A percentile compares a stretch with the other conserved stretches of the same genome.
Conservation (phyloP, 2,329 filamentous ascomycete genomes). For the Aspergillus felis region DNA sequence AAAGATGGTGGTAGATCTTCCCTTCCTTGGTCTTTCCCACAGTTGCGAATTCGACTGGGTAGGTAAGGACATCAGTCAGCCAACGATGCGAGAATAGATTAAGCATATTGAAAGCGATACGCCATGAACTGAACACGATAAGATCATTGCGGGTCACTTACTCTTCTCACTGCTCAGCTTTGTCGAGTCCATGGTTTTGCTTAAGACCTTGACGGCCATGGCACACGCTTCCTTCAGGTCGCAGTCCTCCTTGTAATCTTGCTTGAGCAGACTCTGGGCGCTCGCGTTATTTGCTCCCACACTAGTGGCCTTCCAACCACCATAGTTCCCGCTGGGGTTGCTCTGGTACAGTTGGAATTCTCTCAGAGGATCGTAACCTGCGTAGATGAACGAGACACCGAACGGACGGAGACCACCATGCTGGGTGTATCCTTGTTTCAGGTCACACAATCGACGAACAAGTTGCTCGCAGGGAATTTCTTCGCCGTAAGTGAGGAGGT, state of each 20-base stretch:
- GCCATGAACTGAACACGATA: background rate
- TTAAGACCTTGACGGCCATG: constrained; percentile 96
- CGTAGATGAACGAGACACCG: constrained; percentile 99
- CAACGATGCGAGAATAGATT: background rate
- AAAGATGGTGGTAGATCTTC: constrained; percentile 97
- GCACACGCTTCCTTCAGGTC: constrained; percentile 93
- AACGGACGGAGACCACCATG: constrained; percentile 97
- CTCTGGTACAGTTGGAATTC: constrained; percentile 99
- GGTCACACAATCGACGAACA: constrained; percentile 89
- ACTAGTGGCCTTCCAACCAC: constrained; percentile 98
- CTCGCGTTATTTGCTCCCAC: constrained; percentile 98
- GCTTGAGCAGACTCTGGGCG: constrained; percentile 93
- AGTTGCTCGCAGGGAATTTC: constrained; percentile 99
- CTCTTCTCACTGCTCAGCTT: constrained; percentile 99
- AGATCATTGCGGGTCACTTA: constrained; percentile 48
- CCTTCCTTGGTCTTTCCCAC: constrained; percentile 93
- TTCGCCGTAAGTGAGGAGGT: constrained; percentile 99
- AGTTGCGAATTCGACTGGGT: constrained; percentile 92
- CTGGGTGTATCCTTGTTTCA: constrained; percentile 99
- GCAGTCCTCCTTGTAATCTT: constrained; percentile 99
- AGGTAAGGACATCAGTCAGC: constrained; percentile 13
- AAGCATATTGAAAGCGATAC: background rate
- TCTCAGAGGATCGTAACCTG: constrained; percentile 90
- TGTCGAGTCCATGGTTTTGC: constrained; percentile 99
- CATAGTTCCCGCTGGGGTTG: constrained; percentile 98